A percentile compares a stretch with the other conserved stretches of the same genome.
phyloP scores from a whole-genome alignment of 1,139 yeast genomes.

The Protomyces inundatus region DNA sequence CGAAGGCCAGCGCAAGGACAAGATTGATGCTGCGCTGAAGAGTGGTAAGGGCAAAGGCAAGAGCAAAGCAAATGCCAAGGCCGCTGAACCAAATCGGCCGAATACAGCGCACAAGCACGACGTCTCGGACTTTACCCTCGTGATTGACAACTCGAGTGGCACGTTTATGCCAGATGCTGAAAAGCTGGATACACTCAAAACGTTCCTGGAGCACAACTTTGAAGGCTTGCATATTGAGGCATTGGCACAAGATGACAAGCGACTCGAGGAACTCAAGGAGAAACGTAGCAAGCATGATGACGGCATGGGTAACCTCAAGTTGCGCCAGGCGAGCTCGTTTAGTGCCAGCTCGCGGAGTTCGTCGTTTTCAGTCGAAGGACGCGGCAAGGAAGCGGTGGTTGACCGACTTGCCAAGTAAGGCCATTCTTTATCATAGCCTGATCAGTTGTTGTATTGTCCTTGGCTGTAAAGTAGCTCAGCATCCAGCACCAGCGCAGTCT shows the following conservation, averaged over 20 bases:
- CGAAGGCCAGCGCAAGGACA: neutral
- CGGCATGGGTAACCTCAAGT: neutral
- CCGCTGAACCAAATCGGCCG: neutral
- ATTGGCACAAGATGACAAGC: conserved; percentile 15
- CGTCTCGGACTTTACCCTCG: conserved; percentile 20
- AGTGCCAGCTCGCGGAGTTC: neutral
- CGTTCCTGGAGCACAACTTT: conserved; percentile 13
- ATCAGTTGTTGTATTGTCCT: too few species aligned
- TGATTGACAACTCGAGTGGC: conserved; percentile 24
- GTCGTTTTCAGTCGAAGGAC: neutral
- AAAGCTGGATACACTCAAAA: conserved; percentile 4
- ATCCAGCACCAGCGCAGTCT: too few species aligned
- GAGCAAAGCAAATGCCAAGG: neutral
- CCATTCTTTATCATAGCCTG: neutral
- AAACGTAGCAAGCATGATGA: conserved; percentile 6
- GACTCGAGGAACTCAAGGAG: conserved; percentile 11
- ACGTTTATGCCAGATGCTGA: conserved; percentile 25
- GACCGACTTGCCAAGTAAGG: neutral
- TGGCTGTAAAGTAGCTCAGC: too few species aligned
- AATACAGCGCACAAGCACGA: conserved; percentile 13
- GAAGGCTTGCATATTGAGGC: conserved; percentile 17
- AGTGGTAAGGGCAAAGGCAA: neutral
- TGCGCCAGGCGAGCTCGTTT: neutral
- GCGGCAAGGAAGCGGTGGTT: neutral
- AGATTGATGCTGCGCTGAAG: neutral